Conservation (phyloP, 371 early-diverging fungal genomes). For the Saksenaea vasiformis region DNA sequence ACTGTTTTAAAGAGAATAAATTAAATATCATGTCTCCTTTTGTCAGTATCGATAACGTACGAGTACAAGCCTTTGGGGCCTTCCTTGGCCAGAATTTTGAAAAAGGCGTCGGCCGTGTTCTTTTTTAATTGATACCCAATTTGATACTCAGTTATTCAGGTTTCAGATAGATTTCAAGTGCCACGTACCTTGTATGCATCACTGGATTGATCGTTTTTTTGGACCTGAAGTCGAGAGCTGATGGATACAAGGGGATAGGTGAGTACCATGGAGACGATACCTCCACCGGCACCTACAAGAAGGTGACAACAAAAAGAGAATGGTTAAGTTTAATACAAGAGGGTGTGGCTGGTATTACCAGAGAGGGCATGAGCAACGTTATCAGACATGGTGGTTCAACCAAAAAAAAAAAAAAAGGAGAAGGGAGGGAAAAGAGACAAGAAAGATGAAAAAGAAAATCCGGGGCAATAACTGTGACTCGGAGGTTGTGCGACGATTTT, state of each 20-base stretch:
- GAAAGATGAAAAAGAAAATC: constrained; percentile 17
- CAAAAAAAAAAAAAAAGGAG: constrained; percentile 2
- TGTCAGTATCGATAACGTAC: constrained; percentile 48
- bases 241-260: constrained; percentile 95
- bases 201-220: constrained; percentile 65
- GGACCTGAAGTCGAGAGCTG: constrained; percentile 88
- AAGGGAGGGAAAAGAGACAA: constrained; percentile 7
- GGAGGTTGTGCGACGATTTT: neutral
- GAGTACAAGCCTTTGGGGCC: constrained; percentile 90
- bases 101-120: constrained; percentile 76
- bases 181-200: constrained; percentile 66
- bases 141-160: neutral
- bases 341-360: neutral
- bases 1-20: constrained; percentile 39
- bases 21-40: neutral
- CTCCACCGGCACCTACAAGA: constrained; percentile 88
- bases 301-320: neutral
- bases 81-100: constrained; percentile 87
- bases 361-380: constrained; percentile 89
- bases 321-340: neutral
- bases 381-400: constrained; percentile 74
- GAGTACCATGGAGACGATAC: constrained; percentile 90
- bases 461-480: constrained; percentile 5
- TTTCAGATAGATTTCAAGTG: constrained; percentile 2
- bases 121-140: constrained; percentile 17